Percentiles rank a stretch among this genome's conserved stretches.
Conservation (phyloP, 2,329 filamentous ascomycete genomes). For the Botrytis galanthina region DNA sequence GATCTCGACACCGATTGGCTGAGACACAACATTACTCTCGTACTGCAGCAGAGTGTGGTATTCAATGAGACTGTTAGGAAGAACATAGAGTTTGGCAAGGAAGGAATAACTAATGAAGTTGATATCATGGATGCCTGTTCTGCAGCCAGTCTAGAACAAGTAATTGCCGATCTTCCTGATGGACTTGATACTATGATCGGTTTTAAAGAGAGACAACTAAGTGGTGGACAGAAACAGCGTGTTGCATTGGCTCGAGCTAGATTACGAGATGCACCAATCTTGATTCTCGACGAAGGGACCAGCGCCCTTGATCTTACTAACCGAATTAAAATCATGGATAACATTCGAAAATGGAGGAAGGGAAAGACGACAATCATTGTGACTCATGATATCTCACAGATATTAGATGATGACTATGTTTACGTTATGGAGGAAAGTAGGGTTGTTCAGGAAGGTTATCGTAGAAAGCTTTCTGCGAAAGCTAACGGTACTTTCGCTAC, state of each 20-base stretch:
- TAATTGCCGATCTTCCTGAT: constrained; percentile 63
- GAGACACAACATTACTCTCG: constrained; percentile 70
- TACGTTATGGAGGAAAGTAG: constrained; percentile 72
- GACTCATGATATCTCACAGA: constrained; percentile 83
- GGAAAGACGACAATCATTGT: constrained; percentile 90
- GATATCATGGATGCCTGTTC: constrained; percentile 63
- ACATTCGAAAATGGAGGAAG: constrained; percentile 72
- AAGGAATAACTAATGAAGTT: constrained; percentile 49
- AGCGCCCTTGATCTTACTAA: constrained; percentile 79
- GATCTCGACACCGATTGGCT: constrained; percentile 69
- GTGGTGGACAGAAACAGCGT: constrained; percentile 81
- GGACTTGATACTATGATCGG: constrained; percentile 73
- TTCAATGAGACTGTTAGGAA: constrained; percentile 77
- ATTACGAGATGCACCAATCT: constrained; percentile 71
- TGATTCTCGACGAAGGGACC: constrained; percentile 87
- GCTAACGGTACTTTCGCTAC: constrained; percentile 48
- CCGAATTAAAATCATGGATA: constrained; percentile 66
- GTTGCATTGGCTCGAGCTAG: constrained; percentile 76
- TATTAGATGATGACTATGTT: constrained; percentile 69
- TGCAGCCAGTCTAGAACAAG: constrained; percentile 66
- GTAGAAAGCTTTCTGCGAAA: constrained; percentile 51
- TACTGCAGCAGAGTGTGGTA: constrained; percentile 78
- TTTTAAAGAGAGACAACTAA: constrained; percentile 66
- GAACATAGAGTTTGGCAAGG: constrained; percentile 74
- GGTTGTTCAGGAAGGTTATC: constrained; percentile 68